Evolutionary conservation across 1,284 basidiomycete genomes (phyloP), one percentile per base, ranked within the genome.

Genomic region (Leucoagaricus sp.): DNA sequence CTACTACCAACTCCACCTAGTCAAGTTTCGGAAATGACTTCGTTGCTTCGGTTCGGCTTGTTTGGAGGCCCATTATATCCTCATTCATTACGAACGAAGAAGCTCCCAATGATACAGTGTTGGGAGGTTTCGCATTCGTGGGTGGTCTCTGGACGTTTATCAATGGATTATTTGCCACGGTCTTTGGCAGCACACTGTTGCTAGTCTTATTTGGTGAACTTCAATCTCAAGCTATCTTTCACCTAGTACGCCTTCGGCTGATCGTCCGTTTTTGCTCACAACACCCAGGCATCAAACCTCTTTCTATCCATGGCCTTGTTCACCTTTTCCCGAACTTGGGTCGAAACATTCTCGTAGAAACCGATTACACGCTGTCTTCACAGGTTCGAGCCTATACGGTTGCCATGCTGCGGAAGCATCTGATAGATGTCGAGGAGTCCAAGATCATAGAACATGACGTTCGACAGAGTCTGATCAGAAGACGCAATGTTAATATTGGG

Each of bases 61-160:
- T n/a, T n/a, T n/a, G n/a, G n/a, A n/a, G n/a, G n/a, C n/a, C n/a
- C n/a, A n/a, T n/a, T n/a, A n/a, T n/a, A n/a, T n/a, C n/a, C n/a
- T n/a, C n/a, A n/a, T n/a, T n/a, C n/a, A n/a, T n/a, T n/a, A n/a
- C n/a, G n/a, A n/a, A n/a, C n/a, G n/a, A 19, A 13, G 19, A 45
- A 25, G 6, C 15, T 19, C 23, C 42, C 1, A 59, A 59, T 23
- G 59, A 53, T 15, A 28, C 61, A 0, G 45, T 61, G 15, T 50
- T 55, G 21, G 49, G 31, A 3, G 61, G 61, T 6, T 53, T 63
- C 29, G 49, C 61, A 2, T 51, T 46, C 0, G 26, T 63, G 25
- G 61, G 61, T 31, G 60, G 59, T 57, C 42, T 60, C 19, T 61
- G 60, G 61, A 55, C 58, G 6, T 50, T 55, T 45, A n/a, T 61